Base-by-base conservation (phyloP, 495 filamentous ascomycete species). In the Aspergillus campestris region DNA sequence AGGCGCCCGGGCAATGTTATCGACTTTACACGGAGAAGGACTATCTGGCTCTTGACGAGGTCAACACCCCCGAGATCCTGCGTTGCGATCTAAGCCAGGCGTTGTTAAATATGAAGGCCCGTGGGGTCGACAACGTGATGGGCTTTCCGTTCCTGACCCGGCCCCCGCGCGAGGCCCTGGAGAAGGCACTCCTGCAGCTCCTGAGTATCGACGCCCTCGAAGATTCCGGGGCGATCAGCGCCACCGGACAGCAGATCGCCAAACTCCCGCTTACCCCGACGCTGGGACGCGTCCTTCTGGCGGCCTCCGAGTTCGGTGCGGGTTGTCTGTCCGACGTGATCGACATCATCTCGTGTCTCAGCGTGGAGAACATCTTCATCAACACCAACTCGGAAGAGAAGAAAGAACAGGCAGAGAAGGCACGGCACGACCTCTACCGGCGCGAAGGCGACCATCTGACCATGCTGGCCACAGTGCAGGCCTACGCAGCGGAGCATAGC, bases 371-470 rank as follows among this genome's bases (percentile, higher is more conserved):
- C 48, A 81, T 97, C 39, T 95, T 95, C 60, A 62, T 90, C 8
- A 87, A 88, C 40, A 71, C 86, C 0, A 78, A 77, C 5, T 83
- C 85, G 0, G 92, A 96, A 45, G 90, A 95, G 50, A 82, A 78
- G 38, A 80, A 79, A 36, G 89, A 95, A 50, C 73, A 83, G 38
- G 84, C 85, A 0, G 85, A 91, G 47, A 68, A 71, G 8, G 78
- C 80, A 7, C 76, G 89, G 12, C 79, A 77, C 15, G 84, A 89
- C 53, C 74, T 98, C 0, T 80, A 77, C 44, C 75, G 86, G 3
- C 70, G 89, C 36, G 86, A 95, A 62, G 94, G 94, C 14, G 94
- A 99, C 57, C 83, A 96, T 47, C 64, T 97, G 40, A 95, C 90
- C 1, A 78, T 90, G 55, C 69, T 99, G 1, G 79, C 80, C 0